Evolutionary conservation across 805 yeast species (phyloP), one percentile per base, ranked within the genome.

Genomic region (Kazachstania viticola): DNA sequence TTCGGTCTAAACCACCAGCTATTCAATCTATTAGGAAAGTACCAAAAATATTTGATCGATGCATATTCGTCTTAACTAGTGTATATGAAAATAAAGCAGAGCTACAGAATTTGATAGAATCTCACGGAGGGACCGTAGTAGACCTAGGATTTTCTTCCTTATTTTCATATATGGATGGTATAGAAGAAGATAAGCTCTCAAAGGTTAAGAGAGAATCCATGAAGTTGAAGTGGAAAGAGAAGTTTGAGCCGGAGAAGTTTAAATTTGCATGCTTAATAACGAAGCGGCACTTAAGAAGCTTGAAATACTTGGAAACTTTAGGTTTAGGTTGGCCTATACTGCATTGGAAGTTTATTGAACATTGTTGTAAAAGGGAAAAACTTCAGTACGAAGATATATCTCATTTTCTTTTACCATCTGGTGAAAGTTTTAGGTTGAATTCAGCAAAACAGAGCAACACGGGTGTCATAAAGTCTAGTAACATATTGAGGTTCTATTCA

Each of bases 271-370:
- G 87, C 2, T 60, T 81, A 21, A 55, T 85, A 1, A 66, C 88
- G 0, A 66, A 65, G 24, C 64, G 63, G 19, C 66, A 69, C 35
- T 62, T 71, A 14, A 60, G 95, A 23, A 81, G 85, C 29, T 65
- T 75, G 7, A 85, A 84, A 46, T 85, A 79, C 49, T 50, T 85
- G 8, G 91, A 82, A 46, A 73, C 79, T 2, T 51, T 84, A 13
- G 81, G 88, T 0, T 48, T 84, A 27, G 87, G 88, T 3, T 84
- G 94, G 94, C 96, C 96, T 2, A 67, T 80, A 14, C 46, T 85
- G 19, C 74, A 82, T 3, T 67, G 69, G 34, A 48, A 55, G 7
- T 84, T 69, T 41, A 58, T 83, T 3, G 48, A 52, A 5, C 78
- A 75, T 36, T 65, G 78, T 34, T 43, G 70, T 2, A 40, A 46